A percentile compares a stretch with the other conserved stretches of the same genome.
Evolutionary conservation across 2,329 filamentous ascomycete species (phyloP).

Genomic region (Alternaria panax): DNA sequence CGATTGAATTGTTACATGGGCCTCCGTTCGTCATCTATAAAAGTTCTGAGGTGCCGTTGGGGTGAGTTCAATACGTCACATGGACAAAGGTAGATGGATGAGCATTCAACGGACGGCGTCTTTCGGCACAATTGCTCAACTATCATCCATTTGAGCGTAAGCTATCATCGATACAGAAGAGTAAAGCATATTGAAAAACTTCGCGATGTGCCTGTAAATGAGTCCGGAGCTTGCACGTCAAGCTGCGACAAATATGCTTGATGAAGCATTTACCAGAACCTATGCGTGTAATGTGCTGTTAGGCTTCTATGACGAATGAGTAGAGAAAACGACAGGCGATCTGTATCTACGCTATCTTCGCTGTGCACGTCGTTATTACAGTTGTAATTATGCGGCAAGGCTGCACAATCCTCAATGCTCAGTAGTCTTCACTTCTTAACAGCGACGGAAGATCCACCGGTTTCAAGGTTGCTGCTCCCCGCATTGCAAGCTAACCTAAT

Average conservation of each 20-base stretch:
- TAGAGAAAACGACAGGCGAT: neutral
- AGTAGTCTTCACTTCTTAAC: slow-evolving; percentile 1
- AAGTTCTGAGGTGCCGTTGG: neutral
- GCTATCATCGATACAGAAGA: neutral
- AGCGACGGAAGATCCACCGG: slow-evolving; percentile 13
- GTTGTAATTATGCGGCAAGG: neutral
- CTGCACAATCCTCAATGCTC: neutral
- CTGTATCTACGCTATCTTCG: neutral
- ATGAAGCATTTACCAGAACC: neutral
- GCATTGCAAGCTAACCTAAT: slow-evolving; percentile 16
- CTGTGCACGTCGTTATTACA: neutral
- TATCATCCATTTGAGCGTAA: neutral
- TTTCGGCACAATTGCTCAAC: neutral
- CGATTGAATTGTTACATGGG: neutral
- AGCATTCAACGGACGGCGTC: neutral
- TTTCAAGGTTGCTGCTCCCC: too few relatives aligned
- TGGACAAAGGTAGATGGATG: neutral
- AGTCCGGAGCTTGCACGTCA: neutral
- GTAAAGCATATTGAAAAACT: too few relatives aligned
- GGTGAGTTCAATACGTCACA: neutral
- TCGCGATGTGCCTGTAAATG: neutral
- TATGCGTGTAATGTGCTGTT: neutral
- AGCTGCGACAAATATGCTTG: neutral
- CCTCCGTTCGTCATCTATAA: neutral
- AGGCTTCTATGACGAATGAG: neutral